Conservation (phyloP, 148 eudicot species). For the Dianthus caryophyllus region DNA sequence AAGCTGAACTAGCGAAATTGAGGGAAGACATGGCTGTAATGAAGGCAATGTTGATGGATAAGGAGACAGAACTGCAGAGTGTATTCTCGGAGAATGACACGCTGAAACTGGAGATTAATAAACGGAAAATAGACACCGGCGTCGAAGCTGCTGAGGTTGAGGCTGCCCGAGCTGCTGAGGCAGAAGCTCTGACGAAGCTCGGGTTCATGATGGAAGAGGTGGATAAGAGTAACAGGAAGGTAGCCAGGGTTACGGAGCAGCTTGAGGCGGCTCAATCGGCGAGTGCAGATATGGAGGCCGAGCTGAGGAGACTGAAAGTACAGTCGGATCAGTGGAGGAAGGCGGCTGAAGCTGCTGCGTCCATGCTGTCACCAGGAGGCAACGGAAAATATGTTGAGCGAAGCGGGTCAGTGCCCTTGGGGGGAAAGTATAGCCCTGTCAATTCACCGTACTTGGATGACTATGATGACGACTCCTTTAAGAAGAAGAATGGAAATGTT, state of each 20-base stretch:
- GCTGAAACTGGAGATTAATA: constrained; percentile 42
- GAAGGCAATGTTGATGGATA: constrained; percentile 49
- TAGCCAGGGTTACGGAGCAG: constrained; percentile 51
- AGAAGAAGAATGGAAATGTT: constrained; percentile 78
- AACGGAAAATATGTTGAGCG: constrained; percentile 63
- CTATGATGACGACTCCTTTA: constrained; percentile 57
- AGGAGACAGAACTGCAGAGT: constrained; percentile 48
- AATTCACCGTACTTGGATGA: constrained; percentile 50
- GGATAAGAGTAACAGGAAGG: constrained; percentile 51
- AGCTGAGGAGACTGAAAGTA: constrained; percentile 73
- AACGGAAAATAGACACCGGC: constrained; percentile 33
- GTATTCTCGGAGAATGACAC: constrained; percentile 50
- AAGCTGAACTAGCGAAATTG: constrained; percentile 34
- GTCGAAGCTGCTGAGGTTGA: constrained; percentile 35
- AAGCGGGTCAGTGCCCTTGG: constrained; percentile 59
- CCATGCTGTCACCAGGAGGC: constrained; percentile 62
- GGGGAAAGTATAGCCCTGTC: constrained; percentile 41
- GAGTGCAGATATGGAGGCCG: constrained; percentile 66
- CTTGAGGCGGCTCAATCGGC: constrained; percentile 54
- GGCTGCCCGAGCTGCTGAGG: constrained; percentile 46
- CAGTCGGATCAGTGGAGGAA: constrained; percentile 93
- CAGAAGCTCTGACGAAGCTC: constrained; percentile 48
- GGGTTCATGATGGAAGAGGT: constrained; percentile 47
- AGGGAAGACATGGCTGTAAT: constrained; percentile 36
- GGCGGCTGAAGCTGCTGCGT: constrained; percentile 93